Base-by-base conservation (phyloP, 371 early-diverging fungal species). In the Basidiobolus meristosporus region DNA sequence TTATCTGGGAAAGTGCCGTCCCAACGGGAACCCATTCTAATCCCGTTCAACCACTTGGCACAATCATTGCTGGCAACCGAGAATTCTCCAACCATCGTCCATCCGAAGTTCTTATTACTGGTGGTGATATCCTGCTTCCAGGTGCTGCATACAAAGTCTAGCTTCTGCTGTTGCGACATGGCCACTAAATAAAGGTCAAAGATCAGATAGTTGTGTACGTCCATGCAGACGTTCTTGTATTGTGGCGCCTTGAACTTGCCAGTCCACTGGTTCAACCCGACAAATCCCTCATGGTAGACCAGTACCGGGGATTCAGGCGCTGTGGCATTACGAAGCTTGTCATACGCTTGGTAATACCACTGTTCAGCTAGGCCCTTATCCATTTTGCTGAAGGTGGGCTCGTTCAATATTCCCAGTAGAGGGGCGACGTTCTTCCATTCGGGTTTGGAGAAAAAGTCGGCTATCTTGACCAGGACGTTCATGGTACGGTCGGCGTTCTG, bases 31-130 rank as follows among this genome's bases (percentile, higher is more conserved):
- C 78, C 77, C 1, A 59, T 42, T 7, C 69, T 68, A 19, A 77
- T 57, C 6, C 83, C 83, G 42, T 82, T 80, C 15, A 80, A 44
- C 45, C 67, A 77, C 7, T 65, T 65, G 2, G 75, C 73, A 43
- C 83, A 82, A 36, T 80, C 83, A 36, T 73, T 80, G 22, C 68
- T 73, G 1, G 81, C 83, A 3, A 70, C 44, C 1, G 75, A 77
- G 43, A 70, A 78, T 44, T 77, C 78, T 19, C 72, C 79, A 0
- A 73, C 71, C 52, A 82, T 66, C 0, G 72, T 73, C 3, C 67
- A 66, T 0, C 60, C 70, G 22, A 59, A 59, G 14, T 29, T 39
- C 37, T 42, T 35, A 1, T 37, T 41, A 32, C 48, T 45, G 21
- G 15, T 22, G 0, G 23, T 20, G 6, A 45, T 44, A 17, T 36